Evolutionary conservation across 2,329 filamentous ascomycete species (phyloP).

Genomic region (Claviceps sorghi): DNA sequence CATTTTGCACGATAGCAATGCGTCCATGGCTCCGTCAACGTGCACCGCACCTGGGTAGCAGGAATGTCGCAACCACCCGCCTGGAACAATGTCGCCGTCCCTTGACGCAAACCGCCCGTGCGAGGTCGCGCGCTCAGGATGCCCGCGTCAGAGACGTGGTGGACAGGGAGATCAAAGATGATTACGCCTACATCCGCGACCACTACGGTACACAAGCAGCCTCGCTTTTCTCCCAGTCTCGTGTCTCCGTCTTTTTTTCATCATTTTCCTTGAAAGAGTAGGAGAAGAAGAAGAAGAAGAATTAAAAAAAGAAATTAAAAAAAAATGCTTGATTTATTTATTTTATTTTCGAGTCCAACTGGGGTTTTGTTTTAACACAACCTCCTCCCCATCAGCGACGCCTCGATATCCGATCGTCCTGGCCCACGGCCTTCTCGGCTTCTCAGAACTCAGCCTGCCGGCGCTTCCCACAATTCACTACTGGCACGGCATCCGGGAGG

Average conservation of each 20-base stretch:
- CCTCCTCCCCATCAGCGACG: conserved; percentile 23
- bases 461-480: conserved; percentile 44
- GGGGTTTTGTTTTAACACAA: no score
- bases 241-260: not conserved
- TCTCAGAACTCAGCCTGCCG: conserved; percentile 39
- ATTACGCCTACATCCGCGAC: conserved; percentile 30
- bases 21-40: no score
- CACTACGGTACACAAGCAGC: conserved; percentile 24
- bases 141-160: conserved; percentile 1
- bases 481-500: conserved; percentile 50
- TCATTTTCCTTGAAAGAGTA: not conserved
- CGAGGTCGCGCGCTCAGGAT: conserved; percentile 1
- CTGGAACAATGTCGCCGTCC: no score
- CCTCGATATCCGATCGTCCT: conserved; percentile 49
- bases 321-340: not conserved
- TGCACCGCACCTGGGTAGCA: no score
- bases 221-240: no score
- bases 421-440: conserved; percentile 51
- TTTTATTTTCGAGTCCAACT: no score
- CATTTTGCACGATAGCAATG: no score
- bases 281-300: no score
- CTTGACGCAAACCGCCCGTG: not conserved
- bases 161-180: conserved; percentile 25
- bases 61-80: no score
- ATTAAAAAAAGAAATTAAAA: not conserved